Evolutionary conservation across 345 rosid species (phyloP).

Genomic region (Combretum micranthum): DNA sequence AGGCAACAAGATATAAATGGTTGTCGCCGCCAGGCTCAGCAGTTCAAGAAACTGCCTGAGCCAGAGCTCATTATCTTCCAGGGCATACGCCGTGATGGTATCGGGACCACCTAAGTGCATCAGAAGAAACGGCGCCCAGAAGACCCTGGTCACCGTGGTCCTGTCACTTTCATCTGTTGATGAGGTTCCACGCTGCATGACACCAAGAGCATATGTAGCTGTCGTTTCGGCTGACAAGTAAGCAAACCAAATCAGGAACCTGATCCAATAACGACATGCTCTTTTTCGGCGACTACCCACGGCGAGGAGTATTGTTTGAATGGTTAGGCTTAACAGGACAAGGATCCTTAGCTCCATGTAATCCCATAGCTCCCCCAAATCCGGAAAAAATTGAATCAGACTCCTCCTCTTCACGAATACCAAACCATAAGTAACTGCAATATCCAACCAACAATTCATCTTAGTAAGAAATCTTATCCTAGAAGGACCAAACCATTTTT

Average conservation of each 20-base stretch:
- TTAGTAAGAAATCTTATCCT: too few species aligned
- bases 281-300: conserved; percentile 11
- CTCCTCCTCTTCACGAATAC: too few species aligned
- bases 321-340: conserved; percentile 11
- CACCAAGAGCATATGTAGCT: conserved; percentile 16
- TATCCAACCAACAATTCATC: too few species aligned
- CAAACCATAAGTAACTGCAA: too few species aligned
- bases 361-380: conserved; percentile 4
- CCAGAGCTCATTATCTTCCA: conserved; percentile 11
- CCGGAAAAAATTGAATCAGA: background rate
- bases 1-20: conserved; percentile 12
- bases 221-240: conserved; percentile 18
- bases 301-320: conserved; percentile 12
- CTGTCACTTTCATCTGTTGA: background rate
- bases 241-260: conserved; percentile 6
- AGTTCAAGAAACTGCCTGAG: conserved; percentile 20
- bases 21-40: conserved; percentile 12
- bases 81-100: conserved; percentile 9
- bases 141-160: background rate
- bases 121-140: conserved; percentile 36
- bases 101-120: conserved; percentile 40
- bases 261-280: background rate
- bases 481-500: too few species aligned
- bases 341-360: conserved; percentile 13
- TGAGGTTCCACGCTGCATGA: background rate